Evolutionary conservation across 129 eudicot genomes (phyloP), one percentile per base, ranked within the genome.

Genomic region (Saussurea involucrata): DNA sequence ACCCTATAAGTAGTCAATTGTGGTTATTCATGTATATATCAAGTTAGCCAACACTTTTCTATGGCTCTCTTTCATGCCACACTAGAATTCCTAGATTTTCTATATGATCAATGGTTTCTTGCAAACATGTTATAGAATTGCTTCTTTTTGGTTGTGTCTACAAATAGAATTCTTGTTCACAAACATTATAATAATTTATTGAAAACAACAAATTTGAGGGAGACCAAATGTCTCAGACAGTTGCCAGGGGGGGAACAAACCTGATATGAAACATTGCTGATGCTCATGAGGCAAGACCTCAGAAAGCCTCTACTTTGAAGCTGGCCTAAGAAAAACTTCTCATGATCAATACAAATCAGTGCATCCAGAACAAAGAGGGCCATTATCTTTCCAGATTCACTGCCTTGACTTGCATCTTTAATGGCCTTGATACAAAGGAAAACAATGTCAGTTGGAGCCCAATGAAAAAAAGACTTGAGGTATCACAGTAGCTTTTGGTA

Each of bases 271-370:
- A 85, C 80, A 66, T 81, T 92, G 81, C 92, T 88, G 86, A 95
- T 86, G 84, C 80, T 95, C 80, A 66, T 76, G 75, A 95, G 87
- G 79, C 92, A 95, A 70, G 92, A 88, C 82, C 95, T 88, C 63
- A 95, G 85, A 84, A 95, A 95, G 76, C 99, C 99, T 91, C 99
- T 89, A 75, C 97, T 95, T 80, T 95, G 97, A 68, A 95, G 96
- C 79, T 95, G 99, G 74, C 82, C 84, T 66, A 95, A 74, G 88
- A 95, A 95, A 85, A 86, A 95, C 88, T 95, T 92, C 46, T 92
- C 99, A 75, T 92, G 96, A 74, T 95, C 99, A 46, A 95, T 86
- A 78, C 89, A 88, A 73, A 95, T 82, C 60, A 95, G 73, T 71
- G 97, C 96, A 86, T 91, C 97, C 68, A 95, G 76, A 76, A 95